Base-by-base conservation (phyloP, 148 eudicot species). In the Polygonum aviculare region DNA sequence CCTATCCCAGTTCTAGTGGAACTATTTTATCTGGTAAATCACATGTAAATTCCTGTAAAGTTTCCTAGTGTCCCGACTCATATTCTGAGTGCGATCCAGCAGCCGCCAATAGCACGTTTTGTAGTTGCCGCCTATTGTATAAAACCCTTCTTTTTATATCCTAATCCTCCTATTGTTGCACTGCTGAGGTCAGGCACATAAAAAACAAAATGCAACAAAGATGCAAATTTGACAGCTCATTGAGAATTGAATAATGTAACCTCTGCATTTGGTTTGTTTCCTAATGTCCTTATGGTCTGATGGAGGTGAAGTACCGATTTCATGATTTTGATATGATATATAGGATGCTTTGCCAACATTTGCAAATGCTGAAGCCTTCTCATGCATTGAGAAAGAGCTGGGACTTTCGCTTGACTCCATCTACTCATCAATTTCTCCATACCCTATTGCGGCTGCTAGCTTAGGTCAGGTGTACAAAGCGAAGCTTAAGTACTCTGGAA, bases 391-490 rank as follows among this genome's bases (percentile, higher is more conserved):
- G 87, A 86, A 76, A 81, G 97, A 95, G 85, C 77, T 95, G 83
- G 93, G 90, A 71, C 80, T 82, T 65, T 84, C 96, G 52, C 99
- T 95, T 57, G 97, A 95, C 73, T 86, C 90, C 63, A 79, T 95
- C 47, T 95, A 84, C 80, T 90, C 99, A 33, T 84, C 84, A 70
- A 95, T 95, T 67, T 95, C 99, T 80, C 87, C 93, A 77, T 79
- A 84, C 78, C 97, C 99, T 38, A 88, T 95, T 83, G 99, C 99
- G 72, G 99, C 99, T 74, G 99, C 99, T 77, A 95, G 99, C 88
- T 83, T 95, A 78, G 99, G 99, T 50, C 99, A 95, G 86, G 99
- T 95, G 78, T 95, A 95, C 83, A 95, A 95, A 87, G 99, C 97
- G 59, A 88, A 84, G 81, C 80, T 95, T 79, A 95, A 85, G 86